These are phyloP conservation scores for Coriaria nepalensis DNA, from an alignment of 306 rosid genomes.

Conservation along the genomic window DNA sequence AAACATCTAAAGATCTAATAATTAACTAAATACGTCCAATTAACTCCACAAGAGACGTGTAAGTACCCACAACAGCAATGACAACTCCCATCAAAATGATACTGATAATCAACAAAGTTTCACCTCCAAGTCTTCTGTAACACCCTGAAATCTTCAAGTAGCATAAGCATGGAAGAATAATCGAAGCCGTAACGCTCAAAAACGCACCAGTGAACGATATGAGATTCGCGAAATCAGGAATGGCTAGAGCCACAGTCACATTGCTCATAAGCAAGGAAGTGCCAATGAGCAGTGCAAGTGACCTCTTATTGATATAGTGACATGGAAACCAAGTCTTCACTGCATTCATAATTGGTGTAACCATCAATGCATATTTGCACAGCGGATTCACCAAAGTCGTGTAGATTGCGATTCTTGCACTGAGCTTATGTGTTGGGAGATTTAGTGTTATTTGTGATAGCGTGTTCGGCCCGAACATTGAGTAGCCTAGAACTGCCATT, in stretches of 20 bases:
- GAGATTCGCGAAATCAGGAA: constrained; percentile 44
- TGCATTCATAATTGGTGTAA: constrained; percentile 46
- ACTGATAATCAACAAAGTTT: constrained; percentile 10
- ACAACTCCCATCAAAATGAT: constrained; percentile 26
- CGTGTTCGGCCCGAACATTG: constrained; percentile 46
- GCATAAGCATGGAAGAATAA: constrained; percentile 51
- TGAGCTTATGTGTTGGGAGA: constrained; percentile 39
- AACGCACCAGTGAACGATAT: constrained; percentile 66
- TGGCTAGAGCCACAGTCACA: constrained; percentile 25
- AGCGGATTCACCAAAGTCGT: constrained; percentile 63
- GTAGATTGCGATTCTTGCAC: constrained; percentile 51
- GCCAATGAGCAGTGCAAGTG: constrained; percentile 19
- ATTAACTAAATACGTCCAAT: background rate
- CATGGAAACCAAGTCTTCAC: constrained; percentile 28
- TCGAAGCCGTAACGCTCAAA: constrained; percentile 44
- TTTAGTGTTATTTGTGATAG: constrained; percentile 54
- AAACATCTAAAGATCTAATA: too few species aligned
- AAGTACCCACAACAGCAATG: constrained; percentile 35
- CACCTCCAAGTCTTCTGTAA: constrained; percentile 19
- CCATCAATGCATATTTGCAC: constrained; percentile 62
- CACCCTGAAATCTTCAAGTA: constrained; percentile 54
- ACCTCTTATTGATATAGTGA: constrained; percentile 16
- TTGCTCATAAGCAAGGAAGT: constrained; percentile 31
- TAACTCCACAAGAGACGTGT: constrained; percentile 32
- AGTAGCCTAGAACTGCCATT: constrained; percentile 61